These are phyloP conservation scores for Centrapalus pauciflorus DNA, from an alignment of 129 eudicot genomes.

Conservation along the genomic window DNA sequence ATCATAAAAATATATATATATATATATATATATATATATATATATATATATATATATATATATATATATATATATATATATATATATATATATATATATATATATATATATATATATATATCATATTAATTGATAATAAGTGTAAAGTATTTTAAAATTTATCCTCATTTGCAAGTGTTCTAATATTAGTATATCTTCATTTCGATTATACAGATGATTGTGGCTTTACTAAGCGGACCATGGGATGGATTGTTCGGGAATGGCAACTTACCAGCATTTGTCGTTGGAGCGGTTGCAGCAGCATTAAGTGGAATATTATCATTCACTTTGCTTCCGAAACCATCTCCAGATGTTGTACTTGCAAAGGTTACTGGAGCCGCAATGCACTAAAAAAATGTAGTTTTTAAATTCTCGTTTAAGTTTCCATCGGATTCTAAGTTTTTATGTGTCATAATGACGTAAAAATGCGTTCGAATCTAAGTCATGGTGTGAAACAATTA, in stretches of 20 bases:
- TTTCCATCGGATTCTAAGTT: neutral
- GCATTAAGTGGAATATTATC: slow-evolving; percentile 52
- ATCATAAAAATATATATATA: no score
- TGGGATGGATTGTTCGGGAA: slow-evolving; percentile 58
- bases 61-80: no score
- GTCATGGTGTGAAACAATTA: neutral
- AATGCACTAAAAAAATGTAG: slow-evolving; percentile 8
- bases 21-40: no score
- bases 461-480: neutral
- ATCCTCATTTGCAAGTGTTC: no score
- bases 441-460: neutral
- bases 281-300: slow-evolving; percentile 55
- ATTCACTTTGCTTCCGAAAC: slow-evolving; percentile 45
- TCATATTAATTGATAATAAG: no score
- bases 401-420: neutral
- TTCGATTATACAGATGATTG: slow-evolving; percentile 45
- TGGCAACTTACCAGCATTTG: slow-evolving; percentile 66
- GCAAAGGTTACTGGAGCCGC: slow-evolving; percentile 25
- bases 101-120: no score
- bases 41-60: no score
- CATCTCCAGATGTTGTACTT: slow-evolving; percentile 36
- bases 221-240: slow-evolving; percentile 58
- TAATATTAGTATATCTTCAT: neutral
- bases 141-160: no score
- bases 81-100: no score